phyloP scores from a whole-genome alignment of 192 early-diverging fungal species.

The Chytriomyces sp. region DNA sequence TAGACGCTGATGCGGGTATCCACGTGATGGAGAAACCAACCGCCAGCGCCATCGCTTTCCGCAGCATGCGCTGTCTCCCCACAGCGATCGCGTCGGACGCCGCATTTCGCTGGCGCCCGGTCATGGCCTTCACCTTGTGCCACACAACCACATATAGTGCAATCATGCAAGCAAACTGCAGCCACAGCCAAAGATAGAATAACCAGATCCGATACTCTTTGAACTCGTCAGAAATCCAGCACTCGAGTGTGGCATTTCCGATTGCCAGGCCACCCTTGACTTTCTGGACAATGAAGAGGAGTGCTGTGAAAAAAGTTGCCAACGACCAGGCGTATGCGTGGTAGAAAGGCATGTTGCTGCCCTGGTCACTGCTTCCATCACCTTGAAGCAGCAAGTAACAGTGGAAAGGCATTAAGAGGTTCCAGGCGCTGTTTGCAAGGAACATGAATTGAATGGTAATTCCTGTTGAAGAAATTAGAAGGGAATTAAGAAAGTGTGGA shows the following conservation, averaged over 20 bases:
- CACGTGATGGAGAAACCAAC: conserved; percentile 4
- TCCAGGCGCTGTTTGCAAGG: background rate
- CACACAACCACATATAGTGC: background rate
- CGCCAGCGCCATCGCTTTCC: background rate
- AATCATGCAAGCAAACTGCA: background rate
- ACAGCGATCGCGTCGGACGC: background rate
- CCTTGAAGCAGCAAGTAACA: background rate
- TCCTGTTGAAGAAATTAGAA: background rate
- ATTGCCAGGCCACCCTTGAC: background rate
- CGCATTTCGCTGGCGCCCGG: background rate
- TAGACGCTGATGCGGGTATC: background rate
- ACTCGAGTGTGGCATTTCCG: background rate
- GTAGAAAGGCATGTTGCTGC: background rate
- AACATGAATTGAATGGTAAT: background rate
- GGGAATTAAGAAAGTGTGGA: background rate
- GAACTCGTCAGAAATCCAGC: conserved; percentile 9
- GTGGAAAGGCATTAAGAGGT: conserved; percentile 2
- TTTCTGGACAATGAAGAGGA: background rate
- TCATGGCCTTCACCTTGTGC: background rate
- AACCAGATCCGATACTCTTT: background rate
- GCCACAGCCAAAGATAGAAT: conserved; percentile 2
- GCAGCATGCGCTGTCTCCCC: background rate
- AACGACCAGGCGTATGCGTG: conserved; percentile 1
- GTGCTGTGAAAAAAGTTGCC: background rate
- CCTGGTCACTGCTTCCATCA: background rate